Percentiles rank a stretch among this genome's conserved stretches.
Conservation (phyloP, 2,329 filamentous ascomycete genomes). For the Xylaria sp. region DNA sequence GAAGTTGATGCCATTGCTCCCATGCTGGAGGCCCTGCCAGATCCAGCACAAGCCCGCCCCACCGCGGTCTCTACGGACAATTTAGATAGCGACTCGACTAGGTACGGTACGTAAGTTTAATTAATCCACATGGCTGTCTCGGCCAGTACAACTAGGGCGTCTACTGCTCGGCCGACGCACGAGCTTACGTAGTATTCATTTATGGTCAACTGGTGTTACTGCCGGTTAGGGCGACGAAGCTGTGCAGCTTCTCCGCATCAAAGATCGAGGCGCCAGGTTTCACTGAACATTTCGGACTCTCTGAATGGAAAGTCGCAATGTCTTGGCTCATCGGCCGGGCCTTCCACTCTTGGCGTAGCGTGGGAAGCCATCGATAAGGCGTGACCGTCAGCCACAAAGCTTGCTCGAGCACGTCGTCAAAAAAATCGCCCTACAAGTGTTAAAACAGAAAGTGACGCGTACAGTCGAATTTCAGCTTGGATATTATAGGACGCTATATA, state of each 20-base stretch:
- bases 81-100: background rate
- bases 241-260: background rate
- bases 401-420: slow-evolving; percentile 12
- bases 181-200: no score
- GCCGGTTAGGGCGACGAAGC: background rate
- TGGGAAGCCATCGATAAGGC: slow-evolving; percentile 20
- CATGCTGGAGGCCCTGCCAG: slow-evolving; percentile 1
- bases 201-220: background rate
- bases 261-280: background rate
- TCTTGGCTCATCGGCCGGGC: slow-evolving; percentile 1
- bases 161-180: no score
- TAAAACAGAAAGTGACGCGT: slow-evolving; percentile 4
- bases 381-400: slow-evolving; percentile 19
- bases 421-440: background rate
- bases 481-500: background rate
- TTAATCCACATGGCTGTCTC: background rate
- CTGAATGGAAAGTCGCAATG: background rate
- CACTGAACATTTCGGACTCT: background rate
- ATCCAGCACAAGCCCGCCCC: background rate
- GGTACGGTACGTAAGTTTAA: background rate
- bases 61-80: background rate
- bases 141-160: no score
- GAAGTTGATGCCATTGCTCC: slow-evolving; percentile 41
- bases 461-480: background rate
- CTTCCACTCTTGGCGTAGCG: slow-evolving; percentile 21